phyloP scores from a whole-genome alignment of 371 early-diverging fungal species.

The Mucor circinelloides region DNA sequence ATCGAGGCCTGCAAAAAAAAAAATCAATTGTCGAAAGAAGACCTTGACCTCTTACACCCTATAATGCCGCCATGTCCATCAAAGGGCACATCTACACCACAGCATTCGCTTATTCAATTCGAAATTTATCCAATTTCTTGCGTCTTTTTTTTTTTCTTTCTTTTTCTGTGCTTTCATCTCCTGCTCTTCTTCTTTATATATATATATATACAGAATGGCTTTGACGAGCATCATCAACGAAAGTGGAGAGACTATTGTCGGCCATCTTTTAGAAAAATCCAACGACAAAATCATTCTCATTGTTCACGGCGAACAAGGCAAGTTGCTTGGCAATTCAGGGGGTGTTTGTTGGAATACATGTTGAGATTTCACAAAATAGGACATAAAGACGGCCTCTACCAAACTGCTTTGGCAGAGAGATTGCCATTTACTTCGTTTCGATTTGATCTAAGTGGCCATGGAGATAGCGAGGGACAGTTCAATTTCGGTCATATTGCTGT shows the following conservation, averaged over 20 bases:
- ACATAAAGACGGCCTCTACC: constrained; percentile 56
- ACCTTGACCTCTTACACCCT: neutral
- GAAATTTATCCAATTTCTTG: neutral
- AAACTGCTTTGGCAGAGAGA: constrained; percentile 42
- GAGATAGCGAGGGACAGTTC: constrained; percentile 50
- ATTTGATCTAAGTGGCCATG: constrained; percentile 56
- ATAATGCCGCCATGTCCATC: neutral
- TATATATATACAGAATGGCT: constrained; percentile 22
- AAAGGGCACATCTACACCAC: neutral
- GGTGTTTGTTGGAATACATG: too few species aligned
- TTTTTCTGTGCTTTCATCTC: neutral
- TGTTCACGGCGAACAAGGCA: constrained; percentile 34
- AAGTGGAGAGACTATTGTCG: constrained; percentile 13
- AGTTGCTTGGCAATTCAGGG: too few species aligned
- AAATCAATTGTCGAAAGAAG: too few species aligned
- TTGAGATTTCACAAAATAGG: constrained; percentile 31
- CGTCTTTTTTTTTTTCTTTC: neutral
- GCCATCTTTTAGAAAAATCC: constrained; percentile 19
- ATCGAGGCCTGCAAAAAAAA: too few species aligned
- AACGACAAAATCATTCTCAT: constrained; percentile 18
- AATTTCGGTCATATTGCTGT: constrained; percentile 46
- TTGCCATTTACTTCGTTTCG: constrained; percentile 53
- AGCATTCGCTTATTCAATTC: neutral
- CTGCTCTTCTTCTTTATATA: too few species aligned
- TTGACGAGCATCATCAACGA: constrained; percentile 16